Base-by-base conservation (phyloP, 2,329 filamentous ascomycete genomes). In the Colletotrichum limetticola region DNA sequence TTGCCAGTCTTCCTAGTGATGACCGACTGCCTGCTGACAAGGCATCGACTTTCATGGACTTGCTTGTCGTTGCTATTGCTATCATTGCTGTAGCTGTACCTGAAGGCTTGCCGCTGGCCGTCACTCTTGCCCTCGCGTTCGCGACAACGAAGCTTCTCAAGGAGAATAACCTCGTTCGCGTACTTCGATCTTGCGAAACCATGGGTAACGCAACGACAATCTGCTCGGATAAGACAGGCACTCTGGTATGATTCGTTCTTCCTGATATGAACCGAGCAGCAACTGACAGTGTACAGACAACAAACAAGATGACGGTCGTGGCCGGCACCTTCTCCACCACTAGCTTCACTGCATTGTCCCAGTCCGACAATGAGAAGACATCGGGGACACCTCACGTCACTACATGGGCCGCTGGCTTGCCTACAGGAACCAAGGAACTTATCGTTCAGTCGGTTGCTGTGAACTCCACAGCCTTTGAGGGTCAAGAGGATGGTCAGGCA, bases 121-220 rank as follows among this genome's bases (percentile, higher is more conserved):
- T 93, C 5, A 93, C 91, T 1, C 85, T 93, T 2, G 91, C 91
- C 4, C 81, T 93, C 37, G 91, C 91, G 26, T 93, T 93, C 79
- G 91, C 91, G 19, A 93, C 91, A 0, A 92, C 90, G 46, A 87
- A 90, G 66, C 92, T 93, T 89, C 83, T 92, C 42, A 91, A 91
- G 76, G 91, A 93, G 79, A 92, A 92, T 82, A 93, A 93, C 74
- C 81, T 93, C 56, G 91, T 93, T n/a, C 89, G 91, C 69, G 85
- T 92, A 59, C 85, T 93, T n/a, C 88, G 91, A 72, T 91, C 91
- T 74, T 93, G 91, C 80, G 91, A 93, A 79, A 92, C 91, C 5
- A 93, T 93, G 91, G 91, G 91, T 4, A 93, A 93, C 76, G 90
- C 90, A 3, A 92, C 90, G 1, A 93, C 92, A 0, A 91, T 95